A percentile compares a stretch with the other conserved stretches of the same genome.
These are phyloP conservation scores for Conringia planisiliqua DNA, from an alignment of 345 rosid species.

Conservation along the genomic window DNA sequence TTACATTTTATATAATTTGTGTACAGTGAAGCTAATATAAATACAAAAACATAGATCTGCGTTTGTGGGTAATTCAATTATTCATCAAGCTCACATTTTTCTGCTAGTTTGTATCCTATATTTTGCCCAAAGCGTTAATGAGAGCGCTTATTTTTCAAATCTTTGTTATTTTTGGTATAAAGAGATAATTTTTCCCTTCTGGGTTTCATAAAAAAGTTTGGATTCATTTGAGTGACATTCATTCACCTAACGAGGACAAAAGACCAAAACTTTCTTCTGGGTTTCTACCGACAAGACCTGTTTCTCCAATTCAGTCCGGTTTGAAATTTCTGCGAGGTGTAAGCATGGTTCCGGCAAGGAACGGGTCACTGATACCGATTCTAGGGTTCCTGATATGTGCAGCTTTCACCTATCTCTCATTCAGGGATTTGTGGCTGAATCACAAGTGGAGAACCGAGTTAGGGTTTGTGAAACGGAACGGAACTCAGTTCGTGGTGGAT, in stretches of 20 bases:
- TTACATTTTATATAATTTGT: neutral
- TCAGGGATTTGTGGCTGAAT: slow-evolving; percentile 48
- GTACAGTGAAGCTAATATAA: neutral
- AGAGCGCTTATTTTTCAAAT: slow-evolving; percentile 9
- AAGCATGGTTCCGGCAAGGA: slow-evolving; percentile 39
- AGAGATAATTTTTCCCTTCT: neutral
- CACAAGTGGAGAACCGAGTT: slow-evolving; percentile 35
- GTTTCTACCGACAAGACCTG: slow-evolving; percentile 15
- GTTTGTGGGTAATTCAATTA: neutral
- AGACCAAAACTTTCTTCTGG: neutral
- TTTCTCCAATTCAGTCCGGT: neutral
- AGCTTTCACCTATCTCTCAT: slow-evolving; percentile 58
- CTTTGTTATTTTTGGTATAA: neutral
- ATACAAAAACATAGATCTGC: slow-evolving; percentile 8
- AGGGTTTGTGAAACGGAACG: slow-evolving; percentile 62
- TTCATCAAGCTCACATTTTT: slow-evolving; percentile 3
- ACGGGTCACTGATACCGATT: slow-evolving; percentile 55
- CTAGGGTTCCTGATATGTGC: slow-evolving; percentile 63
- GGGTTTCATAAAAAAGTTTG: neutral
- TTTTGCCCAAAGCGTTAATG: neutral
- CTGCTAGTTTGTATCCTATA: neutral
- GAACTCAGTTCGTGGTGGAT: slow-evolving; percentile 59
- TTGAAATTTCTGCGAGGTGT: neutral
- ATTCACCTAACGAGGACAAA: neutral
- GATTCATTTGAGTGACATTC: neutral